These are phyloP conservation scores for Sclerotinia subarctica DNA, from an alignment of 2,329 filamentous ascomycete genomes.

Conservation along the genomic window DNA sequence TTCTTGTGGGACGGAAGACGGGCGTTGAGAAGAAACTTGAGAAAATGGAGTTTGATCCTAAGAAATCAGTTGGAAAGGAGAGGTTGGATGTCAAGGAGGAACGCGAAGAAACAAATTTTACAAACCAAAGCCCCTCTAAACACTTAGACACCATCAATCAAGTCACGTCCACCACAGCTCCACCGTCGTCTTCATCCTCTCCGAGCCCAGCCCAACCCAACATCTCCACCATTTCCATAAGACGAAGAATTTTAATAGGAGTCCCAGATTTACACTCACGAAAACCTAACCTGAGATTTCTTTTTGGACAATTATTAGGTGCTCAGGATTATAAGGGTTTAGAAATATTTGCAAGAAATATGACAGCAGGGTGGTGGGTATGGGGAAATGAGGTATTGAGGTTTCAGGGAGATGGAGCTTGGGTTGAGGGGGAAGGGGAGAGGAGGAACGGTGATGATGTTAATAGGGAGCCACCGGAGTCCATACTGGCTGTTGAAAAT, in stretches of 20 bases:
- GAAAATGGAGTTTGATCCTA: constrained; percentile 41
- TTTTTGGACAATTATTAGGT: constrained; percentile 57
- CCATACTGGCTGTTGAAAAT: not conserved
- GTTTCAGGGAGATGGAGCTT: constrained; percentile 60
- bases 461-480: not conserved
- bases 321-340: constrained; percentile 52
- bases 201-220: not conserved
- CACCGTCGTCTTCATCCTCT: not conserved
- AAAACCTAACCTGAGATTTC: constrained; percentile 66
- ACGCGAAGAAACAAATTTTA: not conserved
- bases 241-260: constrained; percentile 53
- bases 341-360: constrained; percentile 74
- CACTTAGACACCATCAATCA: not conserved
- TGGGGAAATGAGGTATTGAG: constrained; percentile 74
- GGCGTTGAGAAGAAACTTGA: constrained; percentile 31
- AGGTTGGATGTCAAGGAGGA: not conserved
- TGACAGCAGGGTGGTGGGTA: constrained; percentile 73
- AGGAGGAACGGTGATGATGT: not conserved
- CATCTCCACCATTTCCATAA: not conserved
- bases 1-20: constrained; percentile 53
- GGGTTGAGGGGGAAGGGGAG: constrained; percentile 14
- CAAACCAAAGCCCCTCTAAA: not conserved
- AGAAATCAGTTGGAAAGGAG: not conserved
- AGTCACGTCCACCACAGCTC: not conserved
- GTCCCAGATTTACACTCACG: constrained; percentile 76